These are phyloP conservation scores for Pyracantha coccinea DNA, from an alignment of 331 rosid genomes.

Conservation along the genomic window DNA sequence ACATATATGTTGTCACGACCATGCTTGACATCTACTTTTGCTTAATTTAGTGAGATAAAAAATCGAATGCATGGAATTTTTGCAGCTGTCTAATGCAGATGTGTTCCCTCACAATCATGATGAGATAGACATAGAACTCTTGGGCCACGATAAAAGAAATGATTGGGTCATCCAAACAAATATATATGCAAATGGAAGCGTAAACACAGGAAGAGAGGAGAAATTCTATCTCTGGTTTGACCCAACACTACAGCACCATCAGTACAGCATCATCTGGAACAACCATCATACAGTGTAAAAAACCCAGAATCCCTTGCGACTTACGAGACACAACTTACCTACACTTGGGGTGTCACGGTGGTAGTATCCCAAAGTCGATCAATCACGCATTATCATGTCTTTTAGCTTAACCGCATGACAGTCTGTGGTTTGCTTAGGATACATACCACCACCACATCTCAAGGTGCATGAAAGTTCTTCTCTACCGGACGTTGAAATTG, in stretches of 20 bases:
- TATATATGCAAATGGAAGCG: constrained; percentile 82
- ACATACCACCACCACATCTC: too few species aligned
- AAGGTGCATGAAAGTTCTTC: too few species aligned
- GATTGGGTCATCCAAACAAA: constrained; percentile 91
- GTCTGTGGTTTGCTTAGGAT: too few species aligned
- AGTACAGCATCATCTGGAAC: constrained; percentile 90
- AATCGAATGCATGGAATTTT: not conserved
- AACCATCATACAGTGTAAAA: constrained; percentile 74
- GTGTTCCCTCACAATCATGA: constrained; percentile 78
- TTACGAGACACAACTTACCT: too few species aligned
- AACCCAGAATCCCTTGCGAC: not conserved
- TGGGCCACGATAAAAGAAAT: constrained; percentile 84
- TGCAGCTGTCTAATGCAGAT: constrained; percentile 86
- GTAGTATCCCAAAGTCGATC: too few species aligned
- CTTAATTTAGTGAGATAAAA: not conserved
- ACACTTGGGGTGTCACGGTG: too few species aligned
- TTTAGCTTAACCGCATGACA: too few species aligned
- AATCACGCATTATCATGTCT: too few species aligned
- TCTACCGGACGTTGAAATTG: too few species aligned
- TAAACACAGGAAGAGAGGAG: constrained; percentile 92
- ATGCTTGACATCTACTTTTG: not conserved
- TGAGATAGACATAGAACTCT: constrained; percentile 85
- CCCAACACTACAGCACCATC: constrained; percentile 71
- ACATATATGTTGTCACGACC: not conserved
- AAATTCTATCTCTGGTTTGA: constrained; percentile 94